Evolutionary conservation across 2,329 filamentous ascomycete species (phyloP).

Genomic region (Dichotomopilus funicola): DNA sequence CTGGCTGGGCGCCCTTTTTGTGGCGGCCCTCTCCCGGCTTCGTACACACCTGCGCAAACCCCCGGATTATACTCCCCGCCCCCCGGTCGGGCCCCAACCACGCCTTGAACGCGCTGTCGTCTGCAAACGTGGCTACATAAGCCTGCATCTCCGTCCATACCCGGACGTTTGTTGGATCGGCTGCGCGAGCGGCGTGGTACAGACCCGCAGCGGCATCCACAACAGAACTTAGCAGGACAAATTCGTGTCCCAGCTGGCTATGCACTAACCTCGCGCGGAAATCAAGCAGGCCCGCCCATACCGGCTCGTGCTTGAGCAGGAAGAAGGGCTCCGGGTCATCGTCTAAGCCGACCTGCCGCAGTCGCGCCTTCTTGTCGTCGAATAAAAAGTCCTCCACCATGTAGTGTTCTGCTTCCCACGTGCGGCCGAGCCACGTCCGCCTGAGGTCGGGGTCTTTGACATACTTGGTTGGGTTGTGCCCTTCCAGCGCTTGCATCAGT

Average conservation of each 20-base stretch:
- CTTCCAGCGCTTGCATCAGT: constrained; percentile 14
- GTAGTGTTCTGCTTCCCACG: constrained; percentile 15
- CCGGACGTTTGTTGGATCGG: constrained; percentile 2
- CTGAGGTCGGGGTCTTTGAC: constrained; percentile 9
- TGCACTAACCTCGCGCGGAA: constrained; percentile 22
- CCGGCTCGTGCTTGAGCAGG: constrained; percentile 21
- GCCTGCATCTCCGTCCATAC: constrained; percentile 20
- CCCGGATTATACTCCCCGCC: not conserved
- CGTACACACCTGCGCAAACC: not conserved
- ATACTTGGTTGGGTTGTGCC: constrained; percentile 10
- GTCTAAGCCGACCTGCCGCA: constrained; percentile 7
- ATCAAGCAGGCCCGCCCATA: constrained; percentile 24
- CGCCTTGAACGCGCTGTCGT: constrained; percentile 11
- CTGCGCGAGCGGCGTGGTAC: constrained; percentile 16
- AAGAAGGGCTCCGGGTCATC: constrained; percentile 19
- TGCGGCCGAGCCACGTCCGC: constrained; percentile 2
- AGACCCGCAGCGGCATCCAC: constrained; percentile 22
- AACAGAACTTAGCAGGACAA: constrained; percentile 18
- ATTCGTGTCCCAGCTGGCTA: constrained; percentile 21
- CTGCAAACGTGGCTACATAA: constrained; percentile 14
- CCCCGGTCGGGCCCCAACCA: not conserved
- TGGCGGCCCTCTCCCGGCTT: not conserved
- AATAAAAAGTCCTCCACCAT: constrained; percentile 21
- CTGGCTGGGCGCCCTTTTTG: not conserved
- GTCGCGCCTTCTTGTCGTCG: constrained; percentile 18